Percentiles rank a stretch among this genome's conserved stretches.
Conservation (phyloP, 164 flowering plant genomes). For the Amborella trichopoda region DNA sequence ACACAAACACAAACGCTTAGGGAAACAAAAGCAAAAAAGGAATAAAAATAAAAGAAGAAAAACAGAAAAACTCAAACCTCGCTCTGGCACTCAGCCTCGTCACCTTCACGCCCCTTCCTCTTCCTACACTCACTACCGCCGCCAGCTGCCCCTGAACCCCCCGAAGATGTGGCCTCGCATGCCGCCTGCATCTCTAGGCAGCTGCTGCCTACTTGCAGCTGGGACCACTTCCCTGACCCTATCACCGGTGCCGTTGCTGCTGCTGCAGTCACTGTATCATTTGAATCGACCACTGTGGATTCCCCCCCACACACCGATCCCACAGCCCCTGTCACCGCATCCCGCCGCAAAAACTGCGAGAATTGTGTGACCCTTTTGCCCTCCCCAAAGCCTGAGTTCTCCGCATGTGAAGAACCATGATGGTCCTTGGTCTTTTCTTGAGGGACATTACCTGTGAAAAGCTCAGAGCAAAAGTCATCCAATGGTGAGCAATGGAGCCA, state of each 20-base stretch:
- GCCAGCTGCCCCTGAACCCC: slow-evolving; percentile 23
- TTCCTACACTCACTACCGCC: slow-evolving; percentile 29
- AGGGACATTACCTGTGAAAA: too few relatives aligned
- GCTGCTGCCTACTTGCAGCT: slow-evolving; percentile 9
- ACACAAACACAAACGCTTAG: not conserved
- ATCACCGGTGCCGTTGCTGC: too few relatives aligned
- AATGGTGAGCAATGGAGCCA: slow-evolving; percentile 81
- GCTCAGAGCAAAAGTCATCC: too few relatives aligned
- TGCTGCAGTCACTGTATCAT: too few relatives aligned
- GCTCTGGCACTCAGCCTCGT: slow-evolving; percentile 43
- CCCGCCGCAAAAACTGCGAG: slow-evolving; percentile 27
- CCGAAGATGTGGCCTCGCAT: slow-evolving; percentile 40
- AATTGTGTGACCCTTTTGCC: too few relatives aligned
- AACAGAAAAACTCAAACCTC: slow-evolving; percentile 32
- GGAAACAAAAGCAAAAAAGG: too few relatives aligned
- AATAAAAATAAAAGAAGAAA: too few relatives aligned
- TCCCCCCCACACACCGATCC: slow-evolving; percentile 18
- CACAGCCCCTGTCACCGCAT: slow-evolving; percentile 14
- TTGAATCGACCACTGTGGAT: slow-evolving; percentile 49
- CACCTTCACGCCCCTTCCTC: slow-evolving; percentile 44
- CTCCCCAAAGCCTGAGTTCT: too few relatives aligned
- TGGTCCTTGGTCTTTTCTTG: too few relatives aligned
- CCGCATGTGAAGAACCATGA: too few relatives aligned
- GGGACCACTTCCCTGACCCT: slow-evolving; percentile 1
- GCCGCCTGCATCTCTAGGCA: slow-evolving; percentile 2